Evolutionary conservation across 176 grass and related monocot genomes (phyloP).

Genomic region (Oryza glaberrima): DNA sequence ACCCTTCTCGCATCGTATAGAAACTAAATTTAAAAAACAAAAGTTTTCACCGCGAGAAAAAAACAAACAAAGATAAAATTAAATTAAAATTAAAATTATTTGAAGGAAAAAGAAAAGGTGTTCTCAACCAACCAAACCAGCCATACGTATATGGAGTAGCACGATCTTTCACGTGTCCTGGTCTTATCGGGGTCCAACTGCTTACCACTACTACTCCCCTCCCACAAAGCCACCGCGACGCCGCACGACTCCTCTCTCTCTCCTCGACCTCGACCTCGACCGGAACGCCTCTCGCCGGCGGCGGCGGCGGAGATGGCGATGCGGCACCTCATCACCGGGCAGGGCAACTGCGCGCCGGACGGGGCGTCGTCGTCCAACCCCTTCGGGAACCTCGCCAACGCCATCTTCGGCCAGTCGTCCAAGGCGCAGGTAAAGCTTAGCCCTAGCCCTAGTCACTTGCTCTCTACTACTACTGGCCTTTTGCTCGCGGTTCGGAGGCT

Average conservation of each 20-base stretch:
- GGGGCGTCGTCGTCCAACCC: slow-evolving; percentile 90
- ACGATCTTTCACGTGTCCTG: slow-evolving; percentile 37
- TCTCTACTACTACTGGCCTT: too few relatives aligned
- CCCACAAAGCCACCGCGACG: slow-evolving; percentile 42
- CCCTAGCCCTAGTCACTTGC: background rate
- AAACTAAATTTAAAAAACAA: too few relatives aligned
- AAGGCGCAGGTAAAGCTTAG: slow-evolving; percentile 61
- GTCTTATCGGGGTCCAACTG: slow-evolving; percentile 51
- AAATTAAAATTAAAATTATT: background rate
- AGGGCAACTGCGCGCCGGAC: slow-evolving; percentile 69
- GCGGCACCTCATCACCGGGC: slow-evolving; percentile 83
- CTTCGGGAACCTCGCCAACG: slow-evolving; percentile 70
- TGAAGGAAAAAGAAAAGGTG: background rate
- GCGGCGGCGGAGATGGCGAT: slow-evolving; percentile 72
- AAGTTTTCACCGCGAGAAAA: too few relatives aligned
- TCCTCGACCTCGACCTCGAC: background rate
- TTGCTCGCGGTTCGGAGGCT: background rate
- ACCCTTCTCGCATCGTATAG: too few relatives aligned
- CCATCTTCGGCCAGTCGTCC: slow-evolving; percentile 72
- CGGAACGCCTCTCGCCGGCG: slow-evolving; percentile 34
- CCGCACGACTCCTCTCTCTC: background rate
- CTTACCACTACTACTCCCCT: slow-evolving; percentile 30
- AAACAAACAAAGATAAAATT: background rate
- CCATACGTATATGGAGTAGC: background rate
- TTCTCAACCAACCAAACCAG: slow-evolving; percentile 14